These are phyloP conservation scores for Bipolaris zeicola DNA, from an alignment of 2,329 filamentous ascomycete genomes.

Conservation along the genomic window DNA sequence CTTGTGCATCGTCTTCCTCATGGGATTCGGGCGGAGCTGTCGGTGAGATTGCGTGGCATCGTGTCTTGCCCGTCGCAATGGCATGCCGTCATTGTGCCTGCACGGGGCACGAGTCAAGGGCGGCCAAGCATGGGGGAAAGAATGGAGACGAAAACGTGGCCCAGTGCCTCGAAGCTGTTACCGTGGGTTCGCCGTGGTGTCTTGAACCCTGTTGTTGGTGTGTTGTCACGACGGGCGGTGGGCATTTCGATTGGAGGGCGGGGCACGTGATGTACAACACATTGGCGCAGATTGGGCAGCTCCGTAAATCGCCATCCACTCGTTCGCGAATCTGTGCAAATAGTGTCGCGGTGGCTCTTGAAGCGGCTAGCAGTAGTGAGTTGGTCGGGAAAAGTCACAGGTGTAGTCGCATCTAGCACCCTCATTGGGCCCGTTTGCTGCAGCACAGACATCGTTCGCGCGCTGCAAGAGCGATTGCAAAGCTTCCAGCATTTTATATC, in stretches of 20 bases:
- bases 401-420: slow-evolving; percentile 15
- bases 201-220: slow-evolving; percentile 13
- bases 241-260: slow-evolving; percentile 12
- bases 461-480: slow-evolving; percentile 27
- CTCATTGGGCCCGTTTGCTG: slow-evolving; percentile 24
- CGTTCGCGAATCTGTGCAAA: slow-evolving; percentile 15
- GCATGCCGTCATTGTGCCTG: not conserved
- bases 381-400: slow-evolving; percentile 21
- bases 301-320: slow-evolving; percentile 22
- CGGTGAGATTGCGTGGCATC: not conserved
- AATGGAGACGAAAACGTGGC: slow-evolving; percentile 3
- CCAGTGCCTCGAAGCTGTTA: slow-evolving; percentile 2
- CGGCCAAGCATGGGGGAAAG: not conserved
- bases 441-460: slow-evolving; percentile 32
- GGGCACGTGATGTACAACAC: slow-evolving; percentile 23
- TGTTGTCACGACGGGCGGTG: slow-evolving; percentile 3
- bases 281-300: slow-evolving; percentile 17
- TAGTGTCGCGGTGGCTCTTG: slow-evolving; percentile 13
- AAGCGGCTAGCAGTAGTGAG: slow-evolving; percentile 27
- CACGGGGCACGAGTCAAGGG: not conserved
- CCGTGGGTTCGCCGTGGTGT: slow-evolving; percentile 7
- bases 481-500: slow-evolving; percentile 39
- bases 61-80: not conserved
- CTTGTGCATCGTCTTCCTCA: not conserved
- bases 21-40: not conserved